Base-by-base conservation (phyloP, 2,329 filamentous ascomycete species). In the Phialophora macrospora region DNA sequence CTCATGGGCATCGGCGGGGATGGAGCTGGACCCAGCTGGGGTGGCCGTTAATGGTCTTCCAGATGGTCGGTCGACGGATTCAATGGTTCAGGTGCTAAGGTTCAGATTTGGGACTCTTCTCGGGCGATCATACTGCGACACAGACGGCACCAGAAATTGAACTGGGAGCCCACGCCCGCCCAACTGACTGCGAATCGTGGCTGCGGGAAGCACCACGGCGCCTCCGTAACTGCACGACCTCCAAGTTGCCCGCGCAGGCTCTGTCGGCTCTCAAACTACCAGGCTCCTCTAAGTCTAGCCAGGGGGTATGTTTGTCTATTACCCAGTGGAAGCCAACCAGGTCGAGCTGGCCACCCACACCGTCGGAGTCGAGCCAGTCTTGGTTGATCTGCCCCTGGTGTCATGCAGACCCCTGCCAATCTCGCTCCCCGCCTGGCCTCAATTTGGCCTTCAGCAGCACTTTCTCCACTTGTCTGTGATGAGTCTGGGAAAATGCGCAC, bases 301-400 rank as follows among this genome's bases (percentile, higher is more conserved):
- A 67, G 61, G 61, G 54, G 5, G 24, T 11, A 3, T 24, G 48
- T 9, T 9, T 46, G 56, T n/a, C 34, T 24, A 9, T 30, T 30
- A 32, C 9, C 30, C 32, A 12, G 32, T 12, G 34, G 38, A 51
- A 11, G 24, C 41, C 44, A 49, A 32, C 28, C 44, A 34, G 44
- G 56, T 51, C 56, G n/a, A 32, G 41, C 56, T 30, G 28, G 41
- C 41, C 20, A 32, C 44, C 52, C 52, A 55, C 55, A 17, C 55
- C 30, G 48, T 55, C 30, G 20, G 54, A 51, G 46, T 41, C 55
- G 32, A 34, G 51, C 59, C 46, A 52, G 28, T 24, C 32, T 51
- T 30, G 24, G 49, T 61, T 54, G 64, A 38, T 48, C 26, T 38
- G 52, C 54, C 64, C 59, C 64, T 66, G 60, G 60, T 63, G 58